Percentiles rank a stretch among this genome's conserved stretches.
phyloP scores from a whole-genome alignment of 768 basidiomycete genomes.

The Tulasnella sp. region DNA sequence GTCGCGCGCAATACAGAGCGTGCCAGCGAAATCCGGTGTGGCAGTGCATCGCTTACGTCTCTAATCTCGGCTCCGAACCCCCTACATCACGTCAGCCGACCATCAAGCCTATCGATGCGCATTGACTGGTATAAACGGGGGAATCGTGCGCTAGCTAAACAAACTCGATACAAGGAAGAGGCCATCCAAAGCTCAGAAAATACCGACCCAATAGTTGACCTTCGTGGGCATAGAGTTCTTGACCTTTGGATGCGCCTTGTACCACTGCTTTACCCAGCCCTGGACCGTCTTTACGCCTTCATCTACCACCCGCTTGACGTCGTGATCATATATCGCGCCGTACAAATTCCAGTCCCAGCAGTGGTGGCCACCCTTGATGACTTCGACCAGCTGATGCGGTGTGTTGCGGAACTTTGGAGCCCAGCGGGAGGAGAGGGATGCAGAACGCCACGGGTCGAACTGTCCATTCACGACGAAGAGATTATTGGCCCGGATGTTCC shows the following conservation, averaged over 20 bases:
- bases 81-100: too few species aligned
- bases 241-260: slow-evolving; percentile 2
- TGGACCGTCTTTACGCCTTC: not conserved
- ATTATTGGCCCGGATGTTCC: slow-evolving; percentile 24
- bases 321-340: slow-evolving; percentile 10
- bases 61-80: too few species aligned
- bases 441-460: slow-evolving; percentile 34
- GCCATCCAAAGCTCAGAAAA: too few species aligned
- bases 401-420: slow-evolving; percentile 6
- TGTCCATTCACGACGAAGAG: slow-evolving; percentile 33
- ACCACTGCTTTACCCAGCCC: slow-evolving; percentile 26
- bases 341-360: slow-evolving; percentile 31
- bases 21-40: too few species aligned
- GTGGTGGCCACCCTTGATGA: slow-evolving; percentile 25
- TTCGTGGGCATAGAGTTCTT: not conserved
- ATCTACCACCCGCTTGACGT: slow-evolving; percentile 14
- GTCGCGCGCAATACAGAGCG: too few species aligned
- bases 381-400: not conserved
- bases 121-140: too few species aligned
- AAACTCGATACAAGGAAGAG: too few species aligned
- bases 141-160: too few species aligned
- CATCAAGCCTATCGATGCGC: too few species aligned
- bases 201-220: too few species aligned
- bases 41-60: too few species aligned
- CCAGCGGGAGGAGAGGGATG: slow-evolving; percentile 30